A percentile compares a stretch with the other conserved stretches of the same genome.
Conservation (phyloP, 305 asterid genomes). For the Fraxinus ornus region DNA sequence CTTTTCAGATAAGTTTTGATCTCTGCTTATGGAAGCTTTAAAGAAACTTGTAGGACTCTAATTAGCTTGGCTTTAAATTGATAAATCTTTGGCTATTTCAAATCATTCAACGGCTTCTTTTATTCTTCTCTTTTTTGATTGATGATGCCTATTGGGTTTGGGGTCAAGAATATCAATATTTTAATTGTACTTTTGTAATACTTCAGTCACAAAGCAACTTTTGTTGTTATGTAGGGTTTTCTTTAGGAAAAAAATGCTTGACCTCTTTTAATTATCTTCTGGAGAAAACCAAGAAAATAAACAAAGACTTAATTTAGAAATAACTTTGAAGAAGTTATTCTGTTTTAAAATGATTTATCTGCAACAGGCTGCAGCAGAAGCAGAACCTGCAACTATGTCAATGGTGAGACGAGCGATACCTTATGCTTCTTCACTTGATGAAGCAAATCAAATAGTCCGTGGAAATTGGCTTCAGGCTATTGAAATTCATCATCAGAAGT, state of each 20-base stretch:
- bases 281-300: background rate
- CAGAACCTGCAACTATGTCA: conserved; percentile 92
- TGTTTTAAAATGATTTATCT: conserved; percentile 8
- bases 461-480: conserved; percentile 93
- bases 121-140: background rate
- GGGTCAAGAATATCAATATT: background rate
- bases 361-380: conserved; percentile 94
- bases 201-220: background rate
- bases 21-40: background rate
- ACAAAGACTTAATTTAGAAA: background rate
- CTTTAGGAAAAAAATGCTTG: background rate
- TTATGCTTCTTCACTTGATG: conserved; percentile 70
- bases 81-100: background rate
- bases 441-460: conserved; percentile 77
- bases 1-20: background rate
- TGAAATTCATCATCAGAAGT: conserved; percentile 57
- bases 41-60: background rate
- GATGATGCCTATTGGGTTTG: background rate
- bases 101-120: background rate
- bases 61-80: background rate
- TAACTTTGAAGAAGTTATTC: conserved; percentile 2
- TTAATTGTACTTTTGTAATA: background rate
- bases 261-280: background rate
- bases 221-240: background rate
- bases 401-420: conserved; percentile 79